Conservation (phyloP, 1,284 basidiomycete genomes). For the Vanrija pseudolonga region DNA sequence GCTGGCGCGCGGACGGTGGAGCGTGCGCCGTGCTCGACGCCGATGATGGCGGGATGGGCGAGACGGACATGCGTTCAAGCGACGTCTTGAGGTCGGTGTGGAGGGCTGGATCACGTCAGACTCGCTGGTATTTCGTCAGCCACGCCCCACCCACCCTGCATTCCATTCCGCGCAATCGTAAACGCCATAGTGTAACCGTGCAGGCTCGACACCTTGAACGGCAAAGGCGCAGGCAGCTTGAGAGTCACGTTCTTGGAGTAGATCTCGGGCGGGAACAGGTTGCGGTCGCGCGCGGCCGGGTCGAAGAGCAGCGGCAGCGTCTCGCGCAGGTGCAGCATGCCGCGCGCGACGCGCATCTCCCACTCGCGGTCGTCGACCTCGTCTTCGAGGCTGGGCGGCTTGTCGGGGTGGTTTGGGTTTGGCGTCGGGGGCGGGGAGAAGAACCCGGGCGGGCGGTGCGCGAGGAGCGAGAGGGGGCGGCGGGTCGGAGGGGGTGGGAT, state of each 20-base stretch:
- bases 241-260: constrained; percentile 41
- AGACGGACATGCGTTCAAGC: constrained; percentile 43
- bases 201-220: constrained; percentile 43
- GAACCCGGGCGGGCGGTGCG: constrained; percentile 18
- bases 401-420: background rate
- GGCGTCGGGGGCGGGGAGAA: constrained; percentile 22
- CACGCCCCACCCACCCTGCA: constrained; percentile 40
- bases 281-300: constrained; percentile 17
- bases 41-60: constrained; percentile 19
- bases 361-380: constrained; percentile 47
- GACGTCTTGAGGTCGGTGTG: constrained; percentile 39
- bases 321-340: constrained; percentile 46
- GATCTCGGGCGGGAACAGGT: constrained; percentile 44
- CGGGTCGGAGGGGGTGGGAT: too few species aligned
- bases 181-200: constrained; percentile 43
- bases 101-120: constrained; percentile 31
- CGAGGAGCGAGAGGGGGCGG: background rate
- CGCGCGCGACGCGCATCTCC: constrained; percentile 46
- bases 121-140: background rate
- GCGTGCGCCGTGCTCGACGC: constrained; percentile 10
- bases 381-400: constrained; percentile 27
- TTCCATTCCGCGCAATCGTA: constrained; percentile 43
- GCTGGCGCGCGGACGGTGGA: constrained; percentile 20
- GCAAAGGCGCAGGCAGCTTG: constrained; percentile 42
- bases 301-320: constrained; percentile 46